A percentile compares a stretch with the other conserved stretches of the same genome.
Evolutionary conservation across 2,329 filamentous ascomycete species (phyloP).

Genomic region (Corinectria fuckeliana): DNA sequence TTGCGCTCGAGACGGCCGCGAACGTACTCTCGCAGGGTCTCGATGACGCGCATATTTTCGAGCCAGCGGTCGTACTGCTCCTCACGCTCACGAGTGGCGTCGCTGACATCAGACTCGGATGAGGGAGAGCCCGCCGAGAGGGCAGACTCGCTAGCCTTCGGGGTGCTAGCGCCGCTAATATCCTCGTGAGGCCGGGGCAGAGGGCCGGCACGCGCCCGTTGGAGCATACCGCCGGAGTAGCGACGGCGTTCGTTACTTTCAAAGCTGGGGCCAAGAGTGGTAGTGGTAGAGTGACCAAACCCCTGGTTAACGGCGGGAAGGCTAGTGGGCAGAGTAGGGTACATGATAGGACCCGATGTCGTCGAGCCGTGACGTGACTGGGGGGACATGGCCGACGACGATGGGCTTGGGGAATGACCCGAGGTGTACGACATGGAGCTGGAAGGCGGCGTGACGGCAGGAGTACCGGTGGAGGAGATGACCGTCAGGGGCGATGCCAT

Average conservation of each 20-base stretch:
- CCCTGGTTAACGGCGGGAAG: constrained; percentile 71
- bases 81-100: constrained; percentile 61
- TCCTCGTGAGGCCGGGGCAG: constrained; percentile 48
- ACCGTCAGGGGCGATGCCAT: constrained; percentile 67
- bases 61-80: constrained; percentile 70
- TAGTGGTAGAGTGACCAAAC: constrained; percentile 72
- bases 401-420: constrained; percentile 76
- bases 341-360: constrained; percentile 66
- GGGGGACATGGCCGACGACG: constrained; percentile 74
- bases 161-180: constrained; percentile 50
- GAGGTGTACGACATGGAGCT: constrained; percentile 79
- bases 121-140: constrained; percentile 59
- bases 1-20: constrained; percentile 61
- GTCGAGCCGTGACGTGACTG: constrained; percentile 67
- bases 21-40: constrained; percentile 65
- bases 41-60: constrained; percentile 70
- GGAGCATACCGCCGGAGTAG: constrained; percentile 71
- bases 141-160: constrained; percentile 52
- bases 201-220: constrained; percentile 58
- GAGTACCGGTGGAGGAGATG: constrained; percentile 70
- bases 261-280: constrained; percentile 73
- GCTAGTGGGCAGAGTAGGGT: constrained; percentile 68
- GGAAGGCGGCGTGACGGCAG: constrained; percentile 77
- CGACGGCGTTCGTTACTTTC: constrained; percentile 68
- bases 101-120: constrained; percentile 61